A percentile compares a stretch with the other conserved stretches of the same genome.
phyloP scores from a whole-genome alignment of 192 early-diverging fungal species.

The Mortierella claussenii region DNA sequence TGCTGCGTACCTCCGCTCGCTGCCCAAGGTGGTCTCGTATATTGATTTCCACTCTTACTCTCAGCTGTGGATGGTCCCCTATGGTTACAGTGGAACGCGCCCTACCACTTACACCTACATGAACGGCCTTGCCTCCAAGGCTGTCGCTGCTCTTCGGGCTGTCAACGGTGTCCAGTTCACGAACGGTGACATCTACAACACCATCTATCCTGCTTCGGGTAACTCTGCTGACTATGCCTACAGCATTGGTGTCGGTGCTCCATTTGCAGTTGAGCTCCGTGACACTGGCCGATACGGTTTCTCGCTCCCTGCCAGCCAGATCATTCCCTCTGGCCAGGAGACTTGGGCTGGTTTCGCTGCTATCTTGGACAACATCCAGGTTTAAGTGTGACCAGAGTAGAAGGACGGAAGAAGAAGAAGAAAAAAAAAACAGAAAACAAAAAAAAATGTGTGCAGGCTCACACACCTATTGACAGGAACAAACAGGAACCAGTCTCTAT shows the following conservation, averaged over 20 bases:
- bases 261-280: constrained; percentile 44
- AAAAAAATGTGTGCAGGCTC: background rate
- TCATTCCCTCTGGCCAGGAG: constrained; percentile 31
- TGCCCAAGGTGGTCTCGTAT: constrained; percentile 54
- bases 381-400: too few species aligned
- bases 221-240: constrained; percentile 65
- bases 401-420: background rate
- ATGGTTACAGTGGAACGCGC: constrained; percentile 37
- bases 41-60: constrained; percentile 67
- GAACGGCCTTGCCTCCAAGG: constrained; percentile 29
- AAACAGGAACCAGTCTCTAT: too few species aligned
- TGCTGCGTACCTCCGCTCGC: constrained; percentile 51
- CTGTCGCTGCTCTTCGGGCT: constrained; percentile 17
- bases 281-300: constrained; percentile 46
- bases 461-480: too few species aligned
- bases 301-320: constrained; percentile 37
- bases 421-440: background rate
- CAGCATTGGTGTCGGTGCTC: constrained; percentile 35
- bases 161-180: constrained; percentile 54
- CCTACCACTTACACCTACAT: constrained; percentile 38
- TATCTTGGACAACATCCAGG: constrained; percentile 42
- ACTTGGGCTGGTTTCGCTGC: constrained; percentile 44
- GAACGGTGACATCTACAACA: constrained; percentile 57
- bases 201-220: constrained; percentile 64
- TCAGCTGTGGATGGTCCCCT: constrained; percentile 59